Percentiles rank a stretch among this genome's conserved stretches.
Conservation (phyloP, 371 early-diverging fungal species). For the Rhizopus arrhizus region DNA sequence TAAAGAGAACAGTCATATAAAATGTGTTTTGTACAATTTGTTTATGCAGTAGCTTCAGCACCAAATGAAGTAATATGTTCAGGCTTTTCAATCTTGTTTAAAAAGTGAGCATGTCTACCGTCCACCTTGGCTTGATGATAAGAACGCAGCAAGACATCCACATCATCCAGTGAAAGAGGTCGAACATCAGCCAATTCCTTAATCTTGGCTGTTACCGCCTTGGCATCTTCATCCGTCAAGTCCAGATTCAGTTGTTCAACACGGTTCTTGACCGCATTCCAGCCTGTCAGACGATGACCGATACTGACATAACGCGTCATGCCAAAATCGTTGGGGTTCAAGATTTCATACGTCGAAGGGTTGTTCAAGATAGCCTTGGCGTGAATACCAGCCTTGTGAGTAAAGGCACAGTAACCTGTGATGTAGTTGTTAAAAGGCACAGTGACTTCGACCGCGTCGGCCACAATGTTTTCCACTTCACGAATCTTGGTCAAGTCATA, state of each 20-base stretch:
- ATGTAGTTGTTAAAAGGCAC: conserved; percentile 98
- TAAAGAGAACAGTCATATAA: background rate
- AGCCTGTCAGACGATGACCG: conserved; percentile 95
- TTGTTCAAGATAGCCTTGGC: conserved; percentile 98
- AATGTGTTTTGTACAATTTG: background rate
- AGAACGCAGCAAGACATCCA: conserved; percentile 60
- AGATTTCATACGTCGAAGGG: conserved; percentile 95
- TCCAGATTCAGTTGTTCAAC: conserved; percentile 84
- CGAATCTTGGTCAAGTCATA: conserved; percentile 90
- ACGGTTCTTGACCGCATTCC: conserved; percentile 98
- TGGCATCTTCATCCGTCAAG: conserved; percentile 88
- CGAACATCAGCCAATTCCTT: conserved; percentile 92
- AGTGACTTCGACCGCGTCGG: conserved; percentile 90
- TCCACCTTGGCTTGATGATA: conserved; percentile 36
- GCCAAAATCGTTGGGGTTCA: conserved; percentile 96
- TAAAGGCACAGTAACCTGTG: conserved; percentile 96
- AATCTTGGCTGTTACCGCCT: conserved; percentile 90
- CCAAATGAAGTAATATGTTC: conserved; percentile 25
- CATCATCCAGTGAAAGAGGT: conserved; percentile 86
- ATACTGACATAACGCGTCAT: conserved; percentile 96
- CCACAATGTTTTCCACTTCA: conserved; percentile 93
- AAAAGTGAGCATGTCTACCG: conserved; percentile 25
- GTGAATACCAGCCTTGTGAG: conserved; percentile 98
- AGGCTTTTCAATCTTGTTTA: conserved; percentile 31
- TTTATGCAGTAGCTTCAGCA: conserved; percentile 12